Evolutionary conservation across 2,329 filamentous ascomycete genomes (phyloP).

Genomic region (Trichoderma asperellum): DNA sequence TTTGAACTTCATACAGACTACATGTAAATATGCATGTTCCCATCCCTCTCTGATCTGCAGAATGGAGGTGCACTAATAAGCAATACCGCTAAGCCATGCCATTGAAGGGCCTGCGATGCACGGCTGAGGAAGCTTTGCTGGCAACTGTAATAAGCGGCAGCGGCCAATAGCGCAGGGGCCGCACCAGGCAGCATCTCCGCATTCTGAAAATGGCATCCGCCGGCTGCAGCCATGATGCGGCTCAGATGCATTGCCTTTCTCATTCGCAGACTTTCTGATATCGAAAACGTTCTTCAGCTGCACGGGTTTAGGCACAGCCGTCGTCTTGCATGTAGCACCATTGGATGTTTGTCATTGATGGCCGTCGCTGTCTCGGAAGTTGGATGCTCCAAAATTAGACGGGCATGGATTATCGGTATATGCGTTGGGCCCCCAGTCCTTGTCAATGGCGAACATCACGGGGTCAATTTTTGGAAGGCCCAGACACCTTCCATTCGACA

Average conservation of each 20-base stretch:
- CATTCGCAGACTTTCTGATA: not conserved
- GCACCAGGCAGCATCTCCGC: conserved; percentile 21
- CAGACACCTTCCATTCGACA: conserved; percentile 10
- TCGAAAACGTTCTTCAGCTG: not conserved
- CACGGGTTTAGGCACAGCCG: not conserved
- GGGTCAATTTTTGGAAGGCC: conserved; percentile 1
- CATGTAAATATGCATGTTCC: not conserved
- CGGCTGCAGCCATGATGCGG: conserved; percentile 11
- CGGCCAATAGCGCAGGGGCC: not conserved
- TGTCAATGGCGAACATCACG: not conserved
- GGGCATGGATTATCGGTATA: not conserved
- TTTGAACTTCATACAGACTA: not conserved
- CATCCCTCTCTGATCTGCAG: not conserved
- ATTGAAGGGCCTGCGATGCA: no score
- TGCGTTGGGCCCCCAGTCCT: not conserved
- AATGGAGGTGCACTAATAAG: not conserved
- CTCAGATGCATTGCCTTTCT: not conserved
- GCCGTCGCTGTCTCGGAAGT: not conserved
- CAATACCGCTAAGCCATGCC: not conserved
- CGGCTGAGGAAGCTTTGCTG: not conserved
- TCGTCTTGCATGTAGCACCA: not conserved
- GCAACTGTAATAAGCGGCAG: not conserved
- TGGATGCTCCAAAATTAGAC: not conserved
- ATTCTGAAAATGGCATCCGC: conserved; percentile 17
- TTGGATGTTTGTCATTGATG: not conserved